Conservation (phyloP, 2,329 filamentous ascomycete species). For the Cercospora sp. region DNA sequence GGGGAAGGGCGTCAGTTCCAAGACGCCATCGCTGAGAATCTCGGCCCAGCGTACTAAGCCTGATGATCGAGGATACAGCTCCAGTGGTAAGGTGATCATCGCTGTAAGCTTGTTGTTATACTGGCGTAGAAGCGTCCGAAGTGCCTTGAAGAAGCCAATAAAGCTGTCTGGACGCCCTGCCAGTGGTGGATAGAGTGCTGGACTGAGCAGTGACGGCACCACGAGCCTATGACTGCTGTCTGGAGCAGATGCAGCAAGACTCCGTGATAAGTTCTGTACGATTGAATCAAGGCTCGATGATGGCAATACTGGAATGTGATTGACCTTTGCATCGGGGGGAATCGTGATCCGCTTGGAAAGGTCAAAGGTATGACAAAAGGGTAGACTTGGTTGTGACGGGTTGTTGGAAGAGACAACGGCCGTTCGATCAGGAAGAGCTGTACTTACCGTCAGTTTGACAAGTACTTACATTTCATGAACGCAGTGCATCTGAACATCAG, state of each 20-base stretch:
- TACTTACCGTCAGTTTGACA: conserved; percentile 31
- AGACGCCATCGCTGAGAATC: conserved; percentile 76
- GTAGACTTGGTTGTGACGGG: conserved; percentile 24
- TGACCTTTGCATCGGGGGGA: conserved; percentile 44
- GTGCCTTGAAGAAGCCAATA: conserved; percentile 75
- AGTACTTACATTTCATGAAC: not conserved
- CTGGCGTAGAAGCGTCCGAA: conserved; percentile 72
- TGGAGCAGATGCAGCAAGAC: conserved; percentile 59
- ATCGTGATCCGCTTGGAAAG: conserved; percentile 53
- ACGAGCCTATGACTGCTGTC: conserved; percentile 75
- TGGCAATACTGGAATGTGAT: conserved; percentile 61
- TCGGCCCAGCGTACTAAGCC: conserved; percentile 86
- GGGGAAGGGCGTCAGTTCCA: conserved; percentile 78
- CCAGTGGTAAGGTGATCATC: conserved; percentile 74
- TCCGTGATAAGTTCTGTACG: conserved; percentile 58
- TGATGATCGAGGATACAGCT: conserved; percentile 73
- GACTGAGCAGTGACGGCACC: conserved; percentile 81
- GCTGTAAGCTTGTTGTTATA: conserved; percentile 66
- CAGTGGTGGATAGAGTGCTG: conserved; percentile 74
- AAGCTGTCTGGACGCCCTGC: conserved; percentile 70
- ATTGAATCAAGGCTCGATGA: conserved; percentile 66
- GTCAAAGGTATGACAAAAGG: conserved; percentile 56
- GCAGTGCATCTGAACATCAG: conserved; percentile 17
- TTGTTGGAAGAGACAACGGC: conserved; percentile 15
- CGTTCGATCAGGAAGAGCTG: conserved; percentile 35